These are phyloP conservation scores for Melanogaster broomeanus DNA, from an alignment of 768 basidiomycete species.

Conservation along the genomic window DNA sequence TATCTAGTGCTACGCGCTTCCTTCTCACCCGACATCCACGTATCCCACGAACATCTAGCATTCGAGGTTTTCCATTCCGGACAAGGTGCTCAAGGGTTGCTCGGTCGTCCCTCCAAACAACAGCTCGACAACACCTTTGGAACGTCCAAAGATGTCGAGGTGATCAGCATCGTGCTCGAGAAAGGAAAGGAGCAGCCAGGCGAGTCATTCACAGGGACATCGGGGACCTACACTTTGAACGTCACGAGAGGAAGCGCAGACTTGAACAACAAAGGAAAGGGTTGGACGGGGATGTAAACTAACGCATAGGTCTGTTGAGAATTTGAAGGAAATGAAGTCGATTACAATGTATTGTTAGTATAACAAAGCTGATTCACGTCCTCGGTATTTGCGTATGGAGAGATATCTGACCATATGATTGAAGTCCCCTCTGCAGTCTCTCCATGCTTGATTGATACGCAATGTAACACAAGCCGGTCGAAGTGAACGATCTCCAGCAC, in stretches of 20 bases:
- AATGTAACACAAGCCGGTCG: background rate
- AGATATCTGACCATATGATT: background rate
- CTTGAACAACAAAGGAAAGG: constrained; percentile 44
- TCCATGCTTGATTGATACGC: background rate
- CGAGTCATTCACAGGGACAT: constrained; percentile 48
- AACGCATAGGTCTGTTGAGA: background rate
- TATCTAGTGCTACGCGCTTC: background rate
- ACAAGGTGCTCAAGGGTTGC: constrained; percentile 78
- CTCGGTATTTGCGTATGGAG: background rate
- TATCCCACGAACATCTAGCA: constrained; percentile 40
- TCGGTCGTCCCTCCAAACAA: constrained; percentile 77
- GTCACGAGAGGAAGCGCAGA: constrained; percentile 34
- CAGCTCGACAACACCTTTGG: constrained; percentile 77
- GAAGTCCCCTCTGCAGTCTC: too few species aligned
- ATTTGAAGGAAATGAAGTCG: background rate
- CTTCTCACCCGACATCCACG: background rate
- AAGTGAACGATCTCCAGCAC: background rate
- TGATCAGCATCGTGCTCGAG: constrained; percentile 57
- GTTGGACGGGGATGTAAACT: constrained; percentile 36
- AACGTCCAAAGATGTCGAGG: constrained; percentile 64
- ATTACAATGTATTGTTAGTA: constrained; percentile 19
- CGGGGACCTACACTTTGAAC: constrained; percentile 16
- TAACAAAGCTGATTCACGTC: background rate
- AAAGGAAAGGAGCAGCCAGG: constrained; percentile 60
- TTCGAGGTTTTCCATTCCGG: constrained; percentile 69